Percentiles rank a stretch among this genome's conserved stretches.
Evolutionary conservation across 2,329 filamentous ascomycete species (phyloP).

Genomic region (Alternaria gaisen): DNA sequence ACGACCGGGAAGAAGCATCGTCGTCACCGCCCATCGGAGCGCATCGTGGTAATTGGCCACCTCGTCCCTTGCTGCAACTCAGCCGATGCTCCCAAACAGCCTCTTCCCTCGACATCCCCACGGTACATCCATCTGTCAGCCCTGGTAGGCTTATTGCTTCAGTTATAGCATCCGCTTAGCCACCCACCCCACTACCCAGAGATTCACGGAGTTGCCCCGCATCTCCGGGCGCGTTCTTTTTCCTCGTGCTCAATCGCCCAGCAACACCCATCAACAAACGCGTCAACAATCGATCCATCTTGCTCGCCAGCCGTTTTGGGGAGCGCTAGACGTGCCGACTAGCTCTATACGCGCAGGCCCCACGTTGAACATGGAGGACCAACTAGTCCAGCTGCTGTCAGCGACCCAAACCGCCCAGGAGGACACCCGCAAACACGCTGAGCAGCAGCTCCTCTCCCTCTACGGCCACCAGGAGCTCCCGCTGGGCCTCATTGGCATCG

Average conservation of each 20-base stretch:
- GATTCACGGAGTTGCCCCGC: slow-evolving; percentile 37
- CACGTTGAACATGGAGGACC: slow-evolving; percentile 77
- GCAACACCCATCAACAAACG: slow-evolving; percentile 33
- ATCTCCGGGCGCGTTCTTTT: slow-evolving; percentile 36
- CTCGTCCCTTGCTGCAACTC: neutral
- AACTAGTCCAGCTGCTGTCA: slow-evolving; percentile 86
- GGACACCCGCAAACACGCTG: slow-evolving; percentile 82
- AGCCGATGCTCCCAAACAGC: neutral
- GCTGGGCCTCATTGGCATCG: slow-evolving; percentile 80
- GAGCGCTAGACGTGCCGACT: slow-evolving; percentile 42
- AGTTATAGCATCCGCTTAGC: slow-evolving; percentile 10
- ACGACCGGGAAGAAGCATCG: slow-evolving; percentile 7
- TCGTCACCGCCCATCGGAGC: neutral
- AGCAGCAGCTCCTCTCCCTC: slow-evolving; percentile 79
- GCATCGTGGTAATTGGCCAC: slow-evolving; percentile 1
- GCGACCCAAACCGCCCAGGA: slow-evolving; percentile 84
- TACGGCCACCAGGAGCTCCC: slow-evolving; percentile 77
- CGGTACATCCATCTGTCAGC: neutral
- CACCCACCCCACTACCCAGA: slow-evolving; percentile 20
- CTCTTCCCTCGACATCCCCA: neutral
- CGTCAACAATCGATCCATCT: slow-evolving; percentile 22
- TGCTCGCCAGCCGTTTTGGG: slow-evolving; percentile 25
- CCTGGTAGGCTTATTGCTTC: slow-evolving; percentile 1
- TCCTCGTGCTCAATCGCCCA: slow-evolving; percentile 23
- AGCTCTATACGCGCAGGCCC: slow-evolving; percentile 37